A percentile compares a stretch with the other conserved stretches of the same genome.
phyloP scores from a whole-genome alignment of 73 alveolate species.

The Paramecium primaurelia region DNA sequence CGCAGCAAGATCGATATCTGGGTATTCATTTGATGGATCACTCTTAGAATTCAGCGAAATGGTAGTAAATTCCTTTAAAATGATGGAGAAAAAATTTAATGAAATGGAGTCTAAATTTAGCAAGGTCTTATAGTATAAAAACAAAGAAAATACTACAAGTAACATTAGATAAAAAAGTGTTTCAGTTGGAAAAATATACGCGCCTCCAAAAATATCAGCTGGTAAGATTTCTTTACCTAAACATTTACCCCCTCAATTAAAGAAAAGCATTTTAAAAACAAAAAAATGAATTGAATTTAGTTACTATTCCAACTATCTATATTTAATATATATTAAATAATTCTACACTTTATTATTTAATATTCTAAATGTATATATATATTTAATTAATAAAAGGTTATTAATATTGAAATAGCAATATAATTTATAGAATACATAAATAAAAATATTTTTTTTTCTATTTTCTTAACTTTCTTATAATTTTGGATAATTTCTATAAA shows the following conservation, averaged over 20 bases:
- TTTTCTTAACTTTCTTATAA: no score
- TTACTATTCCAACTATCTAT: not conserved
- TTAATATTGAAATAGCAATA: no score
- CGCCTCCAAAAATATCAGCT: not conserved
- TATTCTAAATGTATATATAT: not conserved
- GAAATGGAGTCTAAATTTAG: not conserved
- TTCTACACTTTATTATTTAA: not conserved
- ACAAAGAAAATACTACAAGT: not conserved
- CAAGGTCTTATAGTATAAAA: not conserved
- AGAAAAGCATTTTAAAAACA: not conserved
- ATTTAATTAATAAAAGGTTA: no score
- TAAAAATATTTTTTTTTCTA: no score
- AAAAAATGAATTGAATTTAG: not conserved
- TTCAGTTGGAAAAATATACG: not conserved
- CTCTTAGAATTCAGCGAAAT: conserved; percentile 30
- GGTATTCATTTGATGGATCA: not conserved
- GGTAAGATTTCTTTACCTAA: not conserved
- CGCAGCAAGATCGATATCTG: not conserved
- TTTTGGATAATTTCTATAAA: not conserved
- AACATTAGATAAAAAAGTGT: not conserved
- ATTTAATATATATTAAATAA: not conserved
- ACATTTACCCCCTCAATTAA: not conserved
- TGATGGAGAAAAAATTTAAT: conserved; percentile 25
- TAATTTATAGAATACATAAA: no score
- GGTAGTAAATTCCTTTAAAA: not conserved